Percentiles rank a stretch among this genome's conserved stretches.
These are phyloP conservation scores for Polytrichum commune DNA, from an alignment of 225 moss, liverwort and hornwort species.

Conservation along the genomic window DNA sequence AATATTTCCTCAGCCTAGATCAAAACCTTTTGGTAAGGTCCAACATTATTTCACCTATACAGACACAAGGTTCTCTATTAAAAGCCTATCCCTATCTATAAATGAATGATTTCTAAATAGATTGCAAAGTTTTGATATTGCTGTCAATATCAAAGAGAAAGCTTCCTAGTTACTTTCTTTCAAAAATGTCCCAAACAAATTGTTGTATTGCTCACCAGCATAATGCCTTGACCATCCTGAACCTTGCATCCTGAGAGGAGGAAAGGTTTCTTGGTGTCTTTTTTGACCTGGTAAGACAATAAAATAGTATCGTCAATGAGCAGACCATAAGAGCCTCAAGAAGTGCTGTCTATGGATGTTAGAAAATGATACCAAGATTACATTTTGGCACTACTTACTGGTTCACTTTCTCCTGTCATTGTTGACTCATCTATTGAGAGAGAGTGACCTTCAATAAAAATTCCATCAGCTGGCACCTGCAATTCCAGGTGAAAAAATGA, in stretches of 20 bases:
- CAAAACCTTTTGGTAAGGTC: too few species aligned
- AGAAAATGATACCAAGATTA: background rate
- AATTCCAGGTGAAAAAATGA: background rate
- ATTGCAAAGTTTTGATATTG: too few species aligned
- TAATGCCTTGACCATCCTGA: slow-evolving; percentile 77
- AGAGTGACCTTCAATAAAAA: slow-evolving; percentile 73
- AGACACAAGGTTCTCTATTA: too few species aligned
- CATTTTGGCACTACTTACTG: slow-evolving; percentile 48
- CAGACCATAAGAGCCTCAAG: background rate
- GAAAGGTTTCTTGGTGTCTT: slow-evolving; percentile 65
- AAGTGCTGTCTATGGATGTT: background rate
- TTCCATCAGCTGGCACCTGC: slow-evolving; percentile 88
- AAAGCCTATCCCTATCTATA: too few species aligned
- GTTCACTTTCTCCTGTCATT: slow-evolving; percentile 95
- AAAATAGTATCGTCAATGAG: background rate
- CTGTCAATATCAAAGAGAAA: too few species aligned
- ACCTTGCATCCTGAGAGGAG: slow-evolving; percentile 92
- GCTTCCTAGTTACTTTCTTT: too few species aligned
- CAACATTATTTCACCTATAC: too few species aligned
- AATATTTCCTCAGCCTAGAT: too few species aligned
- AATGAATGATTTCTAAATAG: too few species aligned
- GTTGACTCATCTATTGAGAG: slow-evolving; percentile 87
- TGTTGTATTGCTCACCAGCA: slow-evolving; percentile 61
- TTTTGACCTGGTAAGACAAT: slow-evolving; percentile 41
- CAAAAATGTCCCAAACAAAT: too few species aligned